Evolutionary conservation across 257 asterid genomes (phyloP).

Genomic region (Lavandula angustifolia): DNA sequence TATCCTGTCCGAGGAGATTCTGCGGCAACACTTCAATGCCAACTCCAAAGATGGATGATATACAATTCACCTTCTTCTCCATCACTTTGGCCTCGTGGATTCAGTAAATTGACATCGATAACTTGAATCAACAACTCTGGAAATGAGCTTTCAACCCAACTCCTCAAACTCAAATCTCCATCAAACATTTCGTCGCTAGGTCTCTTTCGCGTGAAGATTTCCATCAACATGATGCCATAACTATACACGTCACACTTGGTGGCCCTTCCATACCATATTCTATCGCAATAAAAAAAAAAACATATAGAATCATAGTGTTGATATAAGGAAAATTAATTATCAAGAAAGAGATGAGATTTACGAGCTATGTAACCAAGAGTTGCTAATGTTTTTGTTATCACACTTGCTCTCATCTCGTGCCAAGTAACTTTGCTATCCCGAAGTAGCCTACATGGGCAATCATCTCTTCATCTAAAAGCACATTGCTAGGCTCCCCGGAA

Average conservation of each 20-base stretch:
- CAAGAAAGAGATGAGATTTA: no score
- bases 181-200: neutral
- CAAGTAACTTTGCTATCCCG: no score
- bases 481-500: no score
- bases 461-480: no score
- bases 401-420: neutral
- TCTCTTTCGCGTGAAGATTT: neutral
- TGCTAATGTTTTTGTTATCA: neutral
- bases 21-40: neutral
- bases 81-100: neutral
- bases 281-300: neutral
- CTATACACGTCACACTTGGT: no score
- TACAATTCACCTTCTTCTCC: neutral
- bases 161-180: no score
- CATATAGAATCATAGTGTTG: no score
- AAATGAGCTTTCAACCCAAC: no score
- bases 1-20: constrained; percentile 10
- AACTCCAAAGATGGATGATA: neutral
- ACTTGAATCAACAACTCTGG: neutral
- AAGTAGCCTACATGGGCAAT: neutral
- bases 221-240: no score
- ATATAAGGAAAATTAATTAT: no score
- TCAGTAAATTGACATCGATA: constrained; percentile 22
- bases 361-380: no score
- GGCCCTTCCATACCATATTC: no score